Base-by-base conservation (phyloP, 768 basidiomycete genomes). In the Lentinus tigrinus region DNA sequence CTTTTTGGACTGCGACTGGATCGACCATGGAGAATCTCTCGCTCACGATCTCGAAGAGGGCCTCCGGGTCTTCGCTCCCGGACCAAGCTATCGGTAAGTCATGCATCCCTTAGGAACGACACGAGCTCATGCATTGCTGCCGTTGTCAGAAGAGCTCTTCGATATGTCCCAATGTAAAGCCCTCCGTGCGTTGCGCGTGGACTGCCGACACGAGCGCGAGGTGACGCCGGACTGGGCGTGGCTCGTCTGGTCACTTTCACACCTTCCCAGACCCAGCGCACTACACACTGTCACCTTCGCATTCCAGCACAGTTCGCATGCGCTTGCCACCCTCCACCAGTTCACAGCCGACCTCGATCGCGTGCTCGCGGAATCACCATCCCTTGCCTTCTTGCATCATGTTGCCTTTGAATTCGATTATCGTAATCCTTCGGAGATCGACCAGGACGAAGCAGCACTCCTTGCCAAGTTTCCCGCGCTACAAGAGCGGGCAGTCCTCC, bases 171-270 rank as follows among this genome's bases (percentile, higher is more conserved):
- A 27, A 4, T 62, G 58, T 23, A 26, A 28, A 9, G 43, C 31
- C 6, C 58, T 65, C 31, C 61, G 54, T 4, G 46, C 46, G 10
- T 44, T 65, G 3, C 56, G 55, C 13, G 8, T 65, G 16, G 56
- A 65, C 39, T 62, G 54, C 23, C 49, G 54, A 21, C 21, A 55
- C 26, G 48, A 48, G 28, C 47, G 54, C 8, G 59, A 58, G 1
- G 38, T 55, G 21, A n/a, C 54, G 2, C 50, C 54, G n/a, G 53
- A 59, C n/a, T 65, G 64, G 64, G 23, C 61, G 23, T 60, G 62
- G 48, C 47, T 63, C n/a, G 47, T 43, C 17, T 53, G 46, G 49
- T 38, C 63, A 28, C 52, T 65, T 14, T 47, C 56, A 16, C 61
- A 53, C 6, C 49, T 65, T 16, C 56, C 61, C 2, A 39, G 28